Base-by-base conservation (phyloP, 257 asterid species). In the Ilex aquifolium region DNA sequence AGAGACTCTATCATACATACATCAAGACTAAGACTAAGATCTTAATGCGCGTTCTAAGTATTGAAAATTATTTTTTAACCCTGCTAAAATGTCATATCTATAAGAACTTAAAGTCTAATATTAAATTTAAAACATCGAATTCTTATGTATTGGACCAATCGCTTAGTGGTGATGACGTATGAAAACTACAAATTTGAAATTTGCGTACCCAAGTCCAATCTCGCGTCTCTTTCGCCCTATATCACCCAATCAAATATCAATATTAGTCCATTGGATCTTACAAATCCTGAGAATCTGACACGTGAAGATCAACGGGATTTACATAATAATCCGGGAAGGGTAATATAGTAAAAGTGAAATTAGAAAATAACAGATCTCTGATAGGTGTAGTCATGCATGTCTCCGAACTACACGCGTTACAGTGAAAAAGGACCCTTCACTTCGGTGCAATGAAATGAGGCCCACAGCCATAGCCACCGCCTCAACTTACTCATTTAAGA, bases 301-400 rank as follows among this genome's bases (percentile, higher is more conserved):
- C 13, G 17, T 17, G 21, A 54, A 42, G 31, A 17, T 56, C 15
- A 31, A 21, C 2, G 63, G 10, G 17, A 68, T 14, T 39, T 0
- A 2, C 17, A 30, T 17, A 57, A 5, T 7, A 57, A 5, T 7
- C 2, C 21, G 17, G 0, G 3, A 6, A 49, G 54, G 50, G 65
- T 17, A 16, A 29, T 50, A 9, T 48, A 2, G 57, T 44, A 61
- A 68, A 60, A 17, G 2, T 39, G n/a, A 64, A 42, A 66, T 64
- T 40, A 63, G 72, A 69, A 75, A 61, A 60, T 44, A 16, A 57
- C 65, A 63, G 30, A 14, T 7, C 17, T 44, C 21, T 61, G 64
- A 69, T 72, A 75, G 79, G 76, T 75, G 79, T 72, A 55, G 54
- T 57, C 74, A 61, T 75, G 84, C 84, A 75, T 72, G 81, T 56